Base-by-base conservation (phyloP, 2,329 filamentous ascomycete genomes). In the Talaromyces albobiverticillius region DNA sequence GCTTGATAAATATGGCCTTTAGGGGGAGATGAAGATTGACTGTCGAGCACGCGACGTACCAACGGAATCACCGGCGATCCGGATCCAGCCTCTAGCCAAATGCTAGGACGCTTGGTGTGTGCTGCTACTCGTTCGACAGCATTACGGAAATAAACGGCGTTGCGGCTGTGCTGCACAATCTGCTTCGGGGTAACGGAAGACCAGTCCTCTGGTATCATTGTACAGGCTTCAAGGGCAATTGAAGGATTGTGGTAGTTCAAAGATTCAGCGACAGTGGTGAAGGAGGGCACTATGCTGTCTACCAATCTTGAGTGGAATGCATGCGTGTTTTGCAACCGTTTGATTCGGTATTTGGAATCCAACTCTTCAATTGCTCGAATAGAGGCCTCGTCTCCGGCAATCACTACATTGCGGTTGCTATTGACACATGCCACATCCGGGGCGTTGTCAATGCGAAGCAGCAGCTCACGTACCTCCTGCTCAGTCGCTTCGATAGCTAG, bases 341-440 rank as follows among this genome's bases (percentile, higher is more conserved):
- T 45, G 2, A 34, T 16, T 34, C 18, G 13, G 4, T 18, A 3
- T 18, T n/a, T 20, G 3, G 2, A 3, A 7, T 25, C 2, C 2
- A 43, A 20, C 3, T 2, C 3, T 14, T 43, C 54, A 29, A 65
- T 54, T 2, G 54, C 58, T 0, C 34, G 22, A 4, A 59, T 60
- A 3, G 59, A 18, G 1, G 8, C 16, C 3, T 53, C 29, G 22
- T 29, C 31, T 2, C 66, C 66, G 7, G 60, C 62, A 2, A 67
- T 13, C 2, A 61, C 62, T 23, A 61, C 60, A 41, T 53, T 61
- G 4, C 53, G 46, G 4, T 59, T 59, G 0, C 62, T 59, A 38
- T 69, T 69, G 49, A 61, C 58, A 46, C 63, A 60, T 31, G 64
- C 58, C 32, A 76, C 65, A 13, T 18, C n/a, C 11, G 57, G 6